Conservation (phyloP, 805 yeast genomes). For the Ogataea chonburiensis region DNA sequence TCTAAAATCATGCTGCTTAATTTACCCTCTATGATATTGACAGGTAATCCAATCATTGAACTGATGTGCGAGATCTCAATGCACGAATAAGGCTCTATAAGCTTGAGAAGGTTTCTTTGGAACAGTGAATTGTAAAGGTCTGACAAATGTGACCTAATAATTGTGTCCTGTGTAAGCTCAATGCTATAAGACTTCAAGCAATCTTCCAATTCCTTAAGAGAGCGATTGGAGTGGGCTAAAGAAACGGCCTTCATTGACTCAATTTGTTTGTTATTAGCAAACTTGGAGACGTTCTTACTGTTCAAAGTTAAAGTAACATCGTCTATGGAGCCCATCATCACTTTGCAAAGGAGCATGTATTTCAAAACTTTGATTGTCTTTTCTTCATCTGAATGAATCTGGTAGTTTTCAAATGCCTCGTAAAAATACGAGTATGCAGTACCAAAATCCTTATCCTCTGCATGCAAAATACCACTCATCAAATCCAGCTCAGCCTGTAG, state of each 20-base stretch:
- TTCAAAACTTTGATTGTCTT: conserved; percentile 67
- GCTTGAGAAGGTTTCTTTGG: conserved; percentile 89
- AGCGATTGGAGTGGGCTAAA: conserved; percentile 83
- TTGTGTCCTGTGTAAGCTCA: conserved; percentile 82
- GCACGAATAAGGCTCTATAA: conserved; percentile 93
- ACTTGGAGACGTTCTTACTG: conserved; percentile 51
- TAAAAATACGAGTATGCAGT: conserved; percentile 94
- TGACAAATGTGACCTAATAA: conserved; percentile 87
- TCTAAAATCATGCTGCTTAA: conserved; percentile 95
- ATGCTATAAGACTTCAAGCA: conserved; percentile 66
- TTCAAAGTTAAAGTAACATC: conserved; percentile 78
- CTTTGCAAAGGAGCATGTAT: conserved; percentile 88
- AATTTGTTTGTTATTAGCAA: conserved; percentile 68
- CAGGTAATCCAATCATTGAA: conserved; percentile 80
- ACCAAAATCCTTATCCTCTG: conserved; percentile 94
- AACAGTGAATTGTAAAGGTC: conserved; percentile 90
- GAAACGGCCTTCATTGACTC: conserved; percentile 97
- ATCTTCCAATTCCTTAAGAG: conserved; percentile 87
- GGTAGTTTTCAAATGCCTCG: conserved; percentile 91
- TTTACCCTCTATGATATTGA: conserved; percentile 89
- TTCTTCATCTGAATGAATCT: conserved; percentile 44
- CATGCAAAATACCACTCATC: conserved; percentile 93
- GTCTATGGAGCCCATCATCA: conserved; percentile 84
- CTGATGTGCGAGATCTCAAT: conserved; percentile 93
- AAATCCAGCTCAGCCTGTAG: conserved; percentile 92